Evolutionary conservation across 2,329 filamentous ascomycete species (phyloP).

Genomic region (Tolypocladium ovalisporum): DNA sequence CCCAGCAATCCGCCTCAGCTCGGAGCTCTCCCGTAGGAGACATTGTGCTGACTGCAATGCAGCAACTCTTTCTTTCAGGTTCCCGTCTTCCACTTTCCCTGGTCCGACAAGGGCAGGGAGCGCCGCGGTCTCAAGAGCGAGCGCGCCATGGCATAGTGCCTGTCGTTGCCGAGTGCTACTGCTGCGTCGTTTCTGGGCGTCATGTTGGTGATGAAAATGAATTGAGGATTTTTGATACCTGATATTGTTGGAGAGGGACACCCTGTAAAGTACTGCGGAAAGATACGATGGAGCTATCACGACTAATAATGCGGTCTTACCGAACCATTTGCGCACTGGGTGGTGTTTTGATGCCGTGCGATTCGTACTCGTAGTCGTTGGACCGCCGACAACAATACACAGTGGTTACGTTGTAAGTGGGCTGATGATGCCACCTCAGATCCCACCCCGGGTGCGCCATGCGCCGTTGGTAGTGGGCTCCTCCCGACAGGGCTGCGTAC

Average conservation of each 20-base stretch:
- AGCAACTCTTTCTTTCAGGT: conserved; percentile 86
- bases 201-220: neutral
- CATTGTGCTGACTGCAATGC: conserved; percentile 20
- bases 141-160: conserved; percentile 9
- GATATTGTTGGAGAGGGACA: too few species aligned
- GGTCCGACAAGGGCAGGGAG: conserved; percentile 69
- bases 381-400: too few species aligned
- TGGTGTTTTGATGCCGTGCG: neutral
- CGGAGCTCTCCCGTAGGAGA: neutral
- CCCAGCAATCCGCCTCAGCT: neutral
- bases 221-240: neutral
- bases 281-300: neutral
- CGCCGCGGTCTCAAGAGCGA: conserved; percentile 34
- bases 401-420: neutral
- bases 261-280: neutral
- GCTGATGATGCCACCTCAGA: neutral
- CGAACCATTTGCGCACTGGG: neutral
- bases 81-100: conserved; percentile 89
- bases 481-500: neutral
- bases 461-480: neutral
- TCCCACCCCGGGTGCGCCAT: neutral
- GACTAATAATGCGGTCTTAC: neutral
- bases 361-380: neutral
- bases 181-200: neutral
- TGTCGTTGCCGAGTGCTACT: neutral